phyloP scores from a whole-genome alignment of 202 grass and related monocot genomes.

The Elaeis oleifera region DNA sequence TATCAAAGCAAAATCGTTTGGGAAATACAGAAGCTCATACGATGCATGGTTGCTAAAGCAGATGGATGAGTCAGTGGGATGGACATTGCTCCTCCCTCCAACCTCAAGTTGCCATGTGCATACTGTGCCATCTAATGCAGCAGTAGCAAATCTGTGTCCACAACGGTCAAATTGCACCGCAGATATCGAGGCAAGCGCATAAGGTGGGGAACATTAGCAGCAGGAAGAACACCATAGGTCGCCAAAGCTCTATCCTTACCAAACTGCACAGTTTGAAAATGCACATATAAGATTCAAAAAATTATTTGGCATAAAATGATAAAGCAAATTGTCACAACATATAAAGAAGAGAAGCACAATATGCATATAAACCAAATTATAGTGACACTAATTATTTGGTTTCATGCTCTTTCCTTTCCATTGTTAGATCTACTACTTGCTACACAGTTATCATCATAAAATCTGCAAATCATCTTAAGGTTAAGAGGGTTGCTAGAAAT shows the following conservation, averaged over 20 bases:
- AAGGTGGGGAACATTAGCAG: slow-evolving; percentile 77
- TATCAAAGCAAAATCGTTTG: slow-evolving; percentile 22
- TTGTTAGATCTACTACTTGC: no score
- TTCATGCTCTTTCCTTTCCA: no score
- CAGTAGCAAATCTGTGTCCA: slow-evolving; percentile 82
- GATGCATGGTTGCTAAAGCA: slow-evolving; percentile 84
- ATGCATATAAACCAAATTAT: no score
- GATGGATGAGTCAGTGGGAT: slow-evolving; percentile 63
- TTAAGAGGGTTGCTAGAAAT: no score
- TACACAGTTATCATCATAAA: no score
- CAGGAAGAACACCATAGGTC: slow-evolving; percentile 90
- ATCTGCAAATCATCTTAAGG: no score
- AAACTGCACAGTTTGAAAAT: slow-evolving; percentile 46
- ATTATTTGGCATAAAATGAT: no score
- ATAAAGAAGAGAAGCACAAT: no score
- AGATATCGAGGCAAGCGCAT: slow-evolving; percentile 79
- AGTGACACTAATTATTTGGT: no score
- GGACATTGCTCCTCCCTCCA: slow-evolving; percentile 84
- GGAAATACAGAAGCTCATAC: slow-evolving; percentile 34
- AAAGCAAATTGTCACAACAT: no score
- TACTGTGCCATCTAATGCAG: slow-evolving; percentile 84
- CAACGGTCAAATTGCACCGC: slow-evolving; percentile 75
- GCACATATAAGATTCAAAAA: no score
- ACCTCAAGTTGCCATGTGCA: slow-evolving; percentile 90
- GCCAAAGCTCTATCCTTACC: slow-evolving; percentile 81